Conservation (phyloP, 164 flowering plant species). For the Tetrastigma voinierianum region DNA sequence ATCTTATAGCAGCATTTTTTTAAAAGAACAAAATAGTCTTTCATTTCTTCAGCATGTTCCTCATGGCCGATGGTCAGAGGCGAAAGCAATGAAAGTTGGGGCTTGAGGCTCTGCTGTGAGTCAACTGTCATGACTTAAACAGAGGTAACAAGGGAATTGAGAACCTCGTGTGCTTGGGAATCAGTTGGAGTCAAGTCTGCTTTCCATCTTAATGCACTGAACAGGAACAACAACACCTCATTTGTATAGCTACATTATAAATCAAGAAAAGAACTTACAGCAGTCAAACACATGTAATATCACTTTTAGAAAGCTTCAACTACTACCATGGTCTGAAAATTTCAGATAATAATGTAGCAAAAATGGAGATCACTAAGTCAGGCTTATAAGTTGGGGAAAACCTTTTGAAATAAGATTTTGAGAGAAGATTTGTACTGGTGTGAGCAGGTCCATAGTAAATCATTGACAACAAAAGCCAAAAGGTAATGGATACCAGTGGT, state of each 20-base stretch:
- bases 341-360: no score
- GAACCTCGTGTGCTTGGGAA: conserved; percentile 2
- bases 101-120: not conserved
- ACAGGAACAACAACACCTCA: not conserved
- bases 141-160: conserved; percentile 5
- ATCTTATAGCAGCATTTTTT: no score
- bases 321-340: no score
- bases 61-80: not conserved
- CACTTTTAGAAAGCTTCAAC: no score
- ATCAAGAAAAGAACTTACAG: no score
- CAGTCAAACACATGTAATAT: no score
- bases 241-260: no score
- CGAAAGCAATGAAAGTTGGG: not conserved
- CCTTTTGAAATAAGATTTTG: no score
- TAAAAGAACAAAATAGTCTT: conserved; percentile 4
- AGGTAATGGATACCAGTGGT: not conserved
- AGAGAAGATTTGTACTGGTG: no score
- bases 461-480: not conserved
- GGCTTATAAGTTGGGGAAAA: no score
- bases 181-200: not conserved
- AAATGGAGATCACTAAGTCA: no score
- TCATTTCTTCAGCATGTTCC: conserved; percentile 1
- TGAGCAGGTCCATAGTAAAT: no score
- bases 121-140: conserved; percentile 3
- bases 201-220: conserved; percentile 21